These are phyloP conservation scores for Hypericum androsaemum DNA, from an alignment of 345 rosid genomes.

Conservation along the genomic window DNA sequence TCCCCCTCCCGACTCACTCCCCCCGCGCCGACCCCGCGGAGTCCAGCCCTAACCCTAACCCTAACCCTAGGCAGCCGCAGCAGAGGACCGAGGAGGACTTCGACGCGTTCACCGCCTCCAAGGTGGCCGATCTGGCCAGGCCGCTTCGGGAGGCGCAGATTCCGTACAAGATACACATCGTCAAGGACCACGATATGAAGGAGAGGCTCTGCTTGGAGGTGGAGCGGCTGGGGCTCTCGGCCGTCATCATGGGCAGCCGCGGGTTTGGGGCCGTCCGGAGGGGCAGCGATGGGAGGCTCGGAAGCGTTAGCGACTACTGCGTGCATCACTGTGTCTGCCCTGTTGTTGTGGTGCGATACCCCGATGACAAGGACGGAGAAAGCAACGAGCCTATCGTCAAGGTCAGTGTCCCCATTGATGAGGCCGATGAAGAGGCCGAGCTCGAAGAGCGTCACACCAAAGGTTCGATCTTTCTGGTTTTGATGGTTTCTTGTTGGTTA, in stretches of 20 bases:
- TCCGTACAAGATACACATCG: constrained; percentile 85
- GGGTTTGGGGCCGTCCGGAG: constrained; percentile 75
- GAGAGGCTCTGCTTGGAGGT: constrained; percentile 88
- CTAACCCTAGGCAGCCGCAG: constrained; percentile 5
- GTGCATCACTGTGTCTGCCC: constrained; percentile 90
- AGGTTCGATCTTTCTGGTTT: neutral
- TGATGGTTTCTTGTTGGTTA: no score
- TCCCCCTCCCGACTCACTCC: constrained; percentile 34
- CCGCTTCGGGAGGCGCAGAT: constrained; percentile 75
- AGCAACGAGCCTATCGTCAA: constrained; percentile 12
- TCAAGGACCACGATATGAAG: constrained; percentile 91
- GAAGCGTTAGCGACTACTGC: constrained; percentile 90
- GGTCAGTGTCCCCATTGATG: constrained; percentile 15
- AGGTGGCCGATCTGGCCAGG: constrained; percentile 61
- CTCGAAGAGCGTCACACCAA: neutral
- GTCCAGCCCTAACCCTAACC: neutral
- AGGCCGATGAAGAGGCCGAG: constrained; percentile 18
- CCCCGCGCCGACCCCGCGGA: neutral
- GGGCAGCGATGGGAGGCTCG: constrained; percentile 72
- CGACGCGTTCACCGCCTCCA: constrained; percentile 59
- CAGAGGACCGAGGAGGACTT: constrained; percentile 59
- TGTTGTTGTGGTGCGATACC: constrained; percentile 75
- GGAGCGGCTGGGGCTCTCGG: constrained; percentile 65
- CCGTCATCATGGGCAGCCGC: constrained; percentile 83
- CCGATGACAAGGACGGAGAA: constrained; percentile 49